These are phyloP conservation scores for Podila epigama DNA, from an alignment of 192 early-diverging fungal species.

Conservation along the genomic window DNA sequence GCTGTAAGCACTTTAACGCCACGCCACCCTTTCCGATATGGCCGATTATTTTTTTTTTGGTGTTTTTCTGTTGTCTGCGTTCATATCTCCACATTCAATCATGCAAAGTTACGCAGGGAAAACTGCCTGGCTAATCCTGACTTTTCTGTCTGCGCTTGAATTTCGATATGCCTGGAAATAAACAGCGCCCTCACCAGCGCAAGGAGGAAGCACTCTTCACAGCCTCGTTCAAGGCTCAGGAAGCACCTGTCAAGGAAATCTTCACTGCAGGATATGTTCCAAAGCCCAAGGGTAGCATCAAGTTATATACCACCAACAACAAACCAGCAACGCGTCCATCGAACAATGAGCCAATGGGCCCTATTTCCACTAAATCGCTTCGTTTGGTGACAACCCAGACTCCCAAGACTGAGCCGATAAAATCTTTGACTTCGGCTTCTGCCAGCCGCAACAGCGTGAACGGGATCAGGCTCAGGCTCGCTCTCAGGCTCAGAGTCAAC, in stretches of 20 bases:
- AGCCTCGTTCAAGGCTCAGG: slow-evolving; percentile 30
- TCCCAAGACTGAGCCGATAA: not conserved
- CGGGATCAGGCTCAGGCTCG: no score
- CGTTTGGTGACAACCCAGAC: not conserved
- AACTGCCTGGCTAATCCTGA: no score
- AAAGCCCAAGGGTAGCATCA: slow-evolving; percentile 25
- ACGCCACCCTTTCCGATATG: not conserved
- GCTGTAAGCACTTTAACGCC: no score
- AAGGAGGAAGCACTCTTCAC: slow-evolving; percentile 36
- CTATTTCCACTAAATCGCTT: not conserved
- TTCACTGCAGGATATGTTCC: slow-evolving; percentile 45
- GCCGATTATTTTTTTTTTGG: not conserved
- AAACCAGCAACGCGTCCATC: slow-evolving; percentile 5
- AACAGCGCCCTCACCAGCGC: not conserved
- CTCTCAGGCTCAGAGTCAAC: no score
- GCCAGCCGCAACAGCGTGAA: slow-evolving; percentile 15
- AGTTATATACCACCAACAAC: slow-evolving; percentile 38
- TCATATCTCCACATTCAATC: no score
- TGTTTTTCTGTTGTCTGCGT: not conserved
- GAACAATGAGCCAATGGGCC: not conserved
- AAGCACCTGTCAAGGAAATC: slow-evolving; percentile 38
- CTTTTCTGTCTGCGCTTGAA: no score
- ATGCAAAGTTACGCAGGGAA: no score
- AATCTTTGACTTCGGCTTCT: slow-evolving; percentile 19
- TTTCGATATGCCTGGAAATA: not conserved